Evolutionary conservation across 306 rosid genomes (phyloP), one percentile per base, ranked within the genome.

Genomic region (Biancaea sappan): DNA sequence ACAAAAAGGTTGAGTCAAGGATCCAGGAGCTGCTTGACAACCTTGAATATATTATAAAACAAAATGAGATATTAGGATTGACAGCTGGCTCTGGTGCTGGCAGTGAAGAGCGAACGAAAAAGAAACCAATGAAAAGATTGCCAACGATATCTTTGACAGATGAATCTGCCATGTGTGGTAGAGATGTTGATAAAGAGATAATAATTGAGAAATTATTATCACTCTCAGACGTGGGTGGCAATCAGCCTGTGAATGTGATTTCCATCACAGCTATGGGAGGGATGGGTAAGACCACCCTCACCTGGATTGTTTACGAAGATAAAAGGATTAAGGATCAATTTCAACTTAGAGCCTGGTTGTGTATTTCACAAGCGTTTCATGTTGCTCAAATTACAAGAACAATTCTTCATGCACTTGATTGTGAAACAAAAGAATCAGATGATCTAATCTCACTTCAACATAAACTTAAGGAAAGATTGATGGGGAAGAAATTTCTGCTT

Each of bases 141-240:
- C 67, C 76, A 16, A 56, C 76, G 14, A 38, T 67, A 5, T 72
- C 24, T 52, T n/a, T 72, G 25, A 25, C 57, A 13, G 76, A 67
- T 40, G 76, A 67, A 51, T 72, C 82, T 66, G 28, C 12, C n/a
- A 52, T 72, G 24, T 82, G 40, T 72, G 82, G 85, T 15, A 72
- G 79, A 62, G 72, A 82, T 37, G 50, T 14, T 76, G 81, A 81
- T 18, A 76, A 41, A 57, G 48, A 72, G 71, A 26, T 41, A 26
- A 77, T 81, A 69, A 72, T 12, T n/a, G 28, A 34, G 51, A 57
- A 2, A 1, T 24, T 21, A 22, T 53, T 53, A 6, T 53, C 31
- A 21, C 15, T 8, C 5, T n/a, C n/a, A n/a, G 10, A 8, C 19
- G 2, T 15, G 52, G 21, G 52, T 48, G 53, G 9, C 22, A 6